These are phyloP conservation scores for Sparassis latifolia DNA, from an alignment of 1,284 basidiomycete species.

Conservation along the genomic window DNA sequence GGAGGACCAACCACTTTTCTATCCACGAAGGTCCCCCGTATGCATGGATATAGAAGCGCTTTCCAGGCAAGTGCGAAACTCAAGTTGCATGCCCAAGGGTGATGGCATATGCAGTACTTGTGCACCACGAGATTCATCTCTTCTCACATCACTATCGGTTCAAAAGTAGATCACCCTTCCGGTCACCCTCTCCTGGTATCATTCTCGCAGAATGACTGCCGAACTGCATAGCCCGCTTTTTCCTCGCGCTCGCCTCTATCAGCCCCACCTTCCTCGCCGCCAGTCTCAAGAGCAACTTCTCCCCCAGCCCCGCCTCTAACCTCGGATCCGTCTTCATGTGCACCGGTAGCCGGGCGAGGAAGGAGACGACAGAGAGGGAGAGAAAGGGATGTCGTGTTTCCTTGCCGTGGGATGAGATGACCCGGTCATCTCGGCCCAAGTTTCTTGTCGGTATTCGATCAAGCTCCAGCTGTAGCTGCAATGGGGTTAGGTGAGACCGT, in stretches of 20 bases:
- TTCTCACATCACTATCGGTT: background rate
- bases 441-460: slow-evolving; percentile 87
- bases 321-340: slow-evolving; percentile 77
- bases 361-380: slow-evolving; percentile 70
- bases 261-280: slow-evolving; percentile 67
- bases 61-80: too few relatives aligned
- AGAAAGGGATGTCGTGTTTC: slow-evolving; percentile 91
- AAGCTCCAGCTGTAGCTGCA: slow-evolving; percentile 83
- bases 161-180: slow-evolving; percentile 42
- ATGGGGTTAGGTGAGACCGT: background rate
- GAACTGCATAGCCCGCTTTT: slow-evolving; percentile 97
- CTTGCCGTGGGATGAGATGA: slow-evolving; percentile 84
- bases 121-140: too few relatives aligned
- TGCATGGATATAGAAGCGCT: too few relatives aligned
- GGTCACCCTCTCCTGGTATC: slow-evolving; percentile 50
- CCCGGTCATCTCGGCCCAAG: slow-evolving; percentile 89
- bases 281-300: slow-evolving; percentile 81
- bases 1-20: too few relatives aligned
- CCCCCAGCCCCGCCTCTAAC: slow-evolving; percentile 65
- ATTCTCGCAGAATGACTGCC: slow-evolving; percentile 91
- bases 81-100: too few relatives aligned
- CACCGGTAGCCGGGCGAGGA: slow-evolving; percentile 71
- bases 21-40: too few relatives aligned
- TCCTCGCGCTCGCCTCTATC: slow-evolving; percentile 58
- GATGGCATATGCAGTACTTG: too few relatives aligned